Evolutionary conservation across 208 protist genomes (phyloP).

Genomic region (Angomonas deanei): DNA sequence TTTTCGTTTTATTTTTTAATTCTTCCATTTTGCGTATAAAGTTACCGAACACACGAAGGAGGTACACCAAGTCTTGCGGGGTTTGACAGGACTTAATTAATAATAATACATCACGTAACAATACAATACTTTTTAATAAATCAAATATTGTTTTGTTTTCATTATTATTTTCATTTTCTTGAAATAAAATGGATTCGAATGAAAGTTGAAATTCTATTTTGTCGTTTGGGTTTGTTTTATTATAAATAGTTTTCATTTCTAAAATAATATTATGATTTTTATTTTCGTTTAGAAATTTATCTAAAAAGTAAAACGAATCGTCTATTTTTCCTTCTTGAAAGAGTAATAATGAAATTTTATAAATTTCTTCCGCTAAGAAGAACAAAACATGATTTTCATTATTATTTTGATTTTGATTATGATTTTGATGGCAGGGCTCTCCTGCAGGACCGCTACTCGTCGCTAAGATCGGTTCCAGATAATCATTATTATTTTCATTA

Average conservation of each 20-base stretch:
- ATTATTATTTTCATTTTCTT: neutral
- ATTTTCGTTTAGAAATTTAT: neutral
- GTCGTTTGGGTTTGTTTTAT: neutral
- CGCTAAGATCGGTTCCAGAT: no score
- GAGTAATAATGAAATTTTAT: neutral
- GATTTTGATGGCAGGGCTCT: no score
- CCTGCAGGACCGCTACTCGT: no score
- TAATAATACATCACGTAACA: neutral
- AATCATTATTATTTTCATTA: neutral
- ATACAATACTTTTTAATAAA: neutral
- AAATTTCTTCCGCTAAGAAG: neutral
- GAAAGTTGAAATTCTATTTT: slow-evolving; percentile 7
- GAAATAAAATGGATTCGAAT: neutral
- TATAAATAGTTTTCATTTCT: neutral
- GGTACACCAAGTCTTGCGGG: neutral
- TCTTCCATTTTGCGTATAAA: no score
- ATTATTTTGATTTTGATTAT: neutral
- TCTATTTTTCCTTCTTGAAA: neutral
- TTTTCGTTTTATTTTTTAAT: no score
- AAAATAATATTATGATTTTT: slow-evolving; percentile 4
- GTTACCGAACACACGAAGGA: neutral
- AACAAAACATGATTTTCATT: neutral
- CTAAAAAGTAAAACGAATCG: neutral
- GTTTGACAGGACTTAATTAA: neutral
- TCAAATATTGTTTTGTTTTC: neutral